Conservation (phyloP, 106 monocot genomes). For the Vanilla planifolia region DNA sequence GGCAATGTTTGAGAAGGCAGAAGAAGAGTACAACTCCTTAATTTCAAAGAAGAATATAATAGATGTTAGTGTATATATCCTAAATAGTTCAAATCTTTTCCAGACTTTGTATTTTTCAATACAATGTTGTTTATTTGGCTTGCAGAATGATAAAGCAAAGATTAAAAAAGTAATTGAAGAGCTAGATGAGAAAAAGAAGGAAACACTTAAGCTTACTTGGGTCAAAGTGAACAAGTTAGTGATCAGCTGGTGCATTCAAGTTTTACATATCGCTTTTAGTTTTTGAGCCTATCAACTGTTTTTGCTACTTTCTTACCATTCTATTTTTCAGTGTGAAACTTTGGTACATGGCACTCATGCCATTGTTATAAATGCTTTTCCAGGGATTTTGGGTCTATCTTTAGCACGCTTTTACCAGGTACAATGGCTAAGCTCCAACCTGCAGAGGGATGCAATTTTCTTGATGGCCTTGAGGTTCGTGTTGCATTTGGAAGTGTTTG, state of each 20-base stretch:
- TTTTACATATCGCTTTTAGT: neutral
- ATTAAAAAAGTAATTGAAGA: slow-evolving; percentile 95
- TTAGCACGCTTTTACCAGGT: slow-evolving; percentile 90
- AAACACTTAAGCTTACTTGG: slow-evolving; percentile 91
- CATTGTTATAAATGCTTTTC: slow-evolving; percentile 6
- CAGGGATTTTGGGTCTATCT: slow-evolving; percentile 99
- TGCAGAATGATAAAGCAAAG: slow-evolving; percentile 94
- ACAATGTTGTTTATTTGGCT: too few relatives aligned
- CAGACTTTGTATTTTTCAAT: too few relatives aligned
- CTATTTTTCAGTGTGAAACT: neutral
- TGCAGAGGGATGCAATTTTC: slow-evolving; percentile 70
- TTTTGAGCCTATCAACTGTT: neutral
- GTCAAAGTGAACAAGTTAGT: slow-evolving; percentile 96
- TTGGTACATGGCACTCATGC: neutral
- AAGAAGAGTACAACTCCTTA: slow-evolving; percentile 89
- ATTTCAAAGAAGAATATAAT: slow-evolving; percentile 89
- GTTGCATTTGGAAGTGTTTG: slow-evolving; percentile 99
- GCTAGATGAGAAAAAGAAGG: slow-evolving; percentile 97
- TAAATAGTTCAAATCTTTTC: too few relatives aligned
- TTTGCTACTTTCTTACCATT: too few relatives aligned
- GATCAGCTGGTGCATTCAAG: too few relatives aligned
- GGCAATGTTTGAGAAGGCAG: slow-evolving; percentile 98
- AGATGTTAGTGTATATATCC: slow-evolving; percentile 34
- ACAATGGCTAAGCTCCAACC: slow-evolving; percentile 96
- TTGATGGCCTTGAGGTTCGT: slow-evolving; percentile 98